These are phyloP conservation scores for Suillus hirtellus DNA, from an alignment of 768 basidiomycete species.

Conservation along the genomic window DNA sequence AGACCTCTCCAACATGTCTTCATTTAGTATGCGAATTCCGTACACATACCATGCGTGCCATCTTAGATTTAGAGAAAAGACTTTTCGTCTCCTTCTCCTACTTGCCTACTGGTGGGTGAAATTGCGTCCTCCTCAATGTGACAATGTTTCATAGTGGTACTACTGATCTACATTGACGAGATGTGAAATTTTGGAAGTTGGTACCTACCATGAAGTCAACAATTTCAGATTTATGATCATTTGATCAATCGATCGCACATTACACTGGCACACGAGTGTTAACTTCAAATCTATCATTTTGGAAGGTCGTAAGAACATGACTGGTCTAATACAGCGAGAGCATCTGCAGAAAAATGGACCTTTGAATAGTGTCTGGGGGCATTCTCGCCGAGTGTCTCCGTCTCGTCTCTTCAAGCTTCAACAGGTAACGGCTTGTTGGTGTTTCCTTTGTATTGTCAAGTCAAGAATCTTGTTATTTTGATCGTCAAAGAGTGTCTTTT, in stretches of 20 bases:
- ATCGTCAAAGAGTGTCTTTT: conserved; percentile 31
- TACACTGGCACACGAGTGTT: neutral
- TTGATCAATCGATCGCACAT: neutral
- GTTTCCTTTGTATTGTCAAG: neutral
- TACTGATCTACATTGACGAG: too few relatives aligned
- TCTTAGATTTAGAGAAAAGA: too few relatives aligned
- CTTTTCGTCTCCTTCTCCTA: neutral
- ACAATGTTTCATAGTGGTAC: too few relatives aligned
- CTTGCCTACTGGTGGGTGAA: neutral
- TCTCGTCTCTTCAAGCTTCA: neutral
- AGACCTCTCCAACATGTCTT: conserved; percentile 62
- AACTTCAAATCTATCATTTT: neutral
- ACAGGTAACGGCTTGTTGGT: neutral
- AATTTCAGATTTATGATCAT: too few relatives aligned
- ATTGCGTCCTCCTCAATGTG: neutral
- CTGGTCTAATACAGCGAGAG: neutral
- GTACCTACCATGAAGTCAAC: too few relatives aligned
- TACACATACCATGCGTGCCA: neutral
- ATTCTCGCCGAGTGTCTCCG: neutral
- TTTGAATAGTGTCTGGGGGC: neutral
- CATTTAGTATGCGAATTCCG: neutral
- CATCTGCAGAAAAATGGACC: neutral
- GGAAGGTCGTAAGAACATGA: neutral
- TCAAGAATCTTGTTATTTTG: neutral
- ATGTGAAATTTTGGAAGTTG: too few relatives aligned